Percentiles rank a stretch among this genome's conserved stretches.
Conservation (phyloP, 768 basidiomycete genomes). For the Candolleomyces aberdarensis region DNA sequence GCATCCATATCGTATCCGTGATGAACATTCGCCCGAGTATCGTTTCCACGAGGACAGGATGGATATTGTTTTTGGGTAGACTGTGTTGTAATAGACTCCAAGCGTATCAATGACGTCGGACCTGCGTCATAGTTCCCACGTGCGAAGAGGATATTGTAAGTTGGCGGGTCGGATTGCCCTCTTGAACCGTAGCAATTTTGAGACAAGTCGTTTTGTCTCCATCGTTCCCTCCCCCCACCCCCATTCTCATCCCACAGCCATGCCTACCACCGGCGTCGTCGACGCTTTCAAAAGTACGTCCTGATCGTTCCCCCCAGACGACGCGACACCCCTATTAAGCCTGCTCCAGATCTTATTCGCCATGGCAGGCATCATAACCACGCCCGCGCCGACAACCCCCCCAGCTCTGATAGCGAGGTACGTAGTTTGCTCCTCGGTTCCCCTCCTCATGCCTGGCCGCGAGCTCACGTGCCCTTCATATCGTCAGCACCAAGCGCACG, state of each 20-base stretch:
- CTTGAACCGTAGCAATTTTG: conserved; percentile 3
- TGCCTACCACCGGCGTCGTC: conserved; percentile 68
- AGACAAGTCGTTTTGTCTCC: conserved; percentile 7
- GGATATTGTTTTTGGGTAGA: neutral
- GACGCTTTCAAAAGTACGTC: conserved; percentile 84
- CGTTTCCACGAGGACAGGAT: neutral
- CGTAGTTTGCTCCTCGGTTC: neutral
- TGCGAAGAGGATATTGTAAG: neutral
- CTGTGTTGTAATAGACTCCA: neutral
- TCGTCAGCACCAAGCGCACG: conserved; percentile 29
- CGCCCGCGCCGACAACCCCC: conserved; percentile 21
- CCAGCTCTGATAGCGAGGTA: conserved; percentile 3
- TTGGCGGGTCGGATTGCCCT: neutral
- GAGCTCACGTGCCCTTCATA: conserved; percentile 22
- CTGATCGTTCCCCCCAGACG: conserved; percentile 12
- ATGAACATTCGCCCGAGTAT: too few species aligned
- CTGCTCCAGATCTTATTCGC: conserved; percentile 66
- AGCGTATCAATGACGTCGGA: neutral
- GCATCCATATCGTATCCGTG: neutral
- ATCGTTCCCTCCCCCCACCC: conserved; percentile 6
- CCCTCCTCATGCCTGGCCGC: neutral
- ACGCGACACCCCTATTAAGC: conserved; percentile 14
- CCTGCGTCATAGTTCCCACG: neutral
- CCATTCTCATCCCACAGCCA: conserved; percentile 20
- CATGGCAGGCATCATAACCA: conserved; percentile 71